Evolutionary conservation across 805 yeast genomes (phyloP).

Genomic region (Candida coleopterorum): DNA sequence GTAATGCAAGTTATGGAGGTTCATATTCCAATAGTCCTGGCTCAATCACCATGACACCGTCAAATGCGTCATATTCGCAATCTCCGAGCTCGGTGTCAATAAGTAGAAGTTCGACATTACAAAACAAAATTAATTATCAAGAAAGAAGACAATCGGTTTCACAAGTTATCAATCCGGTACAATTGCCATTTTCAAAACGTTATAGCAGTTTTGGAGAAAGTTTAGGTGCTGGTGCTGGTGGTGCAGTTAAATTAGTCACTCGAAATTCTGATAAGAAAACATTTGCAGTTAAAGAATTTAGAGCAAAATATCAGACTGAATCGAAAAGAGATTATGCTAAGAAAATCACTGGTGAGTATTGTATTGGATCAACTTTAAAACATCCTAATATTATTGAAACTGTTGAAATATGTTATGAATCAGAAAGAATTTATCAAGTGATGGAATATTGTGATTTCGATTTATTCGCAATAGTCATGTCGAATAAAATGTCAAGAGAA

Average conservation of each 20-base stretch:
- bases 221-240: conserved; percentile 85
- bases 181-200: conserved; percentile 38
- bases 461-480: conserved; percentile 84
- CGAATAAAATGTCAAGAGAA: conserved; percentile 74
- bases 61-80: conserved; percentile 32
- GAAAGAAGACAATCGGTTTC: conserved; percentile 37
- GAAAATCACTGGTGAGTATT: conserved; percentile 84
- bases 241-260: conserved; percentile 68
- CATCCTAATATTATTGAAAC: conserved; percentile 81
- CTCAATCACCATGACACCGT: conserved; percentile 23
- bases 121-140: conserved; percentile 24
- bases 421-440: conserved; percentile 71
- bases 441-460: conserved; percentile 93
- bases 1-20: neutral
- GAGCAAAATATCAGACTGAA: conserved; percentile 68
- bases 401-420: conserved; percentile 68
- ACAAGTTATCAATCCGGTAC: conserved; percentile 19
- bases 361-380: conserved; percentile 77
- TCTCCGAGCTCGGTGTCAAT: conserved; percentile 27
- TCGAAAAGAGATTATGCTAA: conserved; percentile 73
- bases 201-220: conserved; percentile 73
- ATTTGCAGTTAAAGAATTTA: conserved; percentile 81
- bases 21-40: conserved; percentile 6
- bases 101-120: conserved; percentile 28
- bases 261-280: conserved; percentile 66